Evolutionary conservation across 2,329 filamentous ascomycete species (phyloP).

Genomic region (Pezicula neosporulosa): DNA sequence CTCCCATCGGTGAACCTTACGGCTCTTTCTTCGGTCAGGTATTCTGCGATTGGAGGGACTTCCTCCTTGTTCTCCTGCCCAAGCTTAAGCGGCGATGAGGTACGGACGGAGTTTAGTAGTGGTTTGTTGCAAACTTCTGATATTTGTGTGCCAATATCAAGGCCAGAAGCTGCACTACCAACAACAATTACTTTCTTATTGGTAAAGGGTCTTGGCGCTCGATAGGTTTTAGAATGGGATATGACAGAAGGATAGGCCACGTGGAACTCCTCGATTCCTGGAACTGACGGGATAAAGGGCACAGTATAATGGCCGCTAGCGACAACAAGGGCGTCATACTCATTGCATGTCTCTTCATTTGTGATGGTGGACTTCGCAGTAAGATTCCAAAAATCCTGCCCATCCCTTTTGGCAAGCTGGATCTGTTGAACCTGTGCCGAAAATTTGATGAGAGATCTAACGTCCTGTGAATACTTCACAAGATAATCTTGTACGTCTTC

Average conservation of each 20-base stretch:
- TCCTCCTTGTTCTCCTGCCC: constrained; percentile 39
- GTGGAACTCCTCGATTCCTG: constrained; percentile 58
- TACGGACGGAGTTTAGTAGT: constrained; percentile 62
- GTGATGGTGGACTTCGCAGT: constrained; percentile 21
- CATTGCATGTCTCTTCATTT: constrained; percentile 10
- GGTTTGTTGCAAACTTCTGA: constrained; percentile 53
- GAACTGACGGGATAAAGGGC: constrained; percentile 62
- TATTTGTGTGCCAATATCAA: constrained; percentile 81
- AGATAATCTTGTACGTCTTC: constrained; percentile 72
- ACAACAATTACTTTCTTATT: constrained; percentile 78
- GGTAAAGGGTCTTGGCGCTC: constrained; percentile 57
- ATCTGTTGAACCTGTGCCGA: constrained; percentile 67
- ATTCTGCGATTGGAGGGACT: constrained; percentile 56
- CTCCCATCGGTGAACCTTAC: constrained; percentile 65
- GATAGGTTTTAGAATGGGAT: constrained; percentile 77
- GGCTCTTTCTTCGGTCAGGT: constrained; percentile 48
- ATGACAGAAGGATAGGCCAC: constrained; percentile 55
- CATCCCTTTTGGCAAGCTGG: constrained; percentile 23
- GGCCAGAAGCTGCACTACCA: constrained; percentile 78
- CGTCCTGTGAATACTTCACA: constrained; percentile 59
- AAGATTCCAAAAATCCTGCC: constrained; percentile 53
- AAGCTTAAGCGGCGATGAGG: constrained; percentile 37
- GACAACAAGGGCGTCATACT: constrained; percentile 69
- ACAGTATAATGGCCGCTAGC: constrained; percentile 74
- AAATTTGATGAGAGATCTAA: constrained; percentile 66